Conservation (phyloP, 2,329 filamentous ascomycete genomes). For the Penicillium frequentans region DNA sequence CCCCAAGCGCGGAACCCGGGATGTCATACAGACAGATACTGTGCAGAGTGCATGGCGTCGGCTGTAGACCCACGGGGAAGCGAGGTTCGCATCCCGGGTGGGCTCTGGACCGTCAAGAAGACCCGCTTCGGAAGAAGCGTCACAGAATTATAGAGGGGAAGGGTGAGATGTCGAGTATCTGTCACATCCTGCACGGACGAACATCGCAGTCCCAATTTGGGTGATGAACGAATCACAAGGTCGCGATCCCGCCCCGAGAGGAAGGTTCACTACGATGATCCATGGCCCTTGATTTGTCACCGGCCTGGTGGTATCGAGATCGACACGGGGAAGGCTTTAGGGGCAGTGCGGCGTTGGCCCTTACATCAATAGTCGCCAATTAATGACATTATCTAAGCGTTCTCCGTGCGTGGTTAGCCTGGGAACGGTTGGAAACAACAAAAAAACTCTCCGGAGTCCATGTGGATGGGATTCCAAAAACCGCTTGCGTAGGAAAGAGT, state of each 20-base stretch:
- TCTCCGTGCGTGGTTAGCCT: constrained; percentile 11
- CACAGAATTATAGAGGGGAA: constrained; percentile 8
- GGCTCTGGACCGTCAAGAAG: constrained; percentile 9
- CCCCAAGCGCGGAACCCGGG: constrained; percentile 21
- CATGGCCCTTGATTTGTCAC: constrained; percentile 38
- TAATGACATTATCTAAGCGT: constrained; percentile 20
- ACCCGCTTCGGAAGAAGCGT: constrained; percentile 11
- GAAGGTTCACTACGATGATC: constrained; percentile 23
- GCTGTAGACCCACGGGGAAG: constrained; percentile 23
- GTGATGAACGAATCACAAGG: constrained; percentile 33
- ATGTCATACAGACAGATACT: constrained; percentile 26
- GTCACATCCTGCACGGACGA: constrained; percentile 35
- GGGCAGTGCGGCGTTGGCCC: constrained; percentile 27
- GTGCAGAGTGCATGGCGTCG: constrained; percentile 14
- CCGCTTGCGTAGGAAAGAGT: not conserved
- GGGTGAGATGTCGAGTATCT: constrained; percentile 22
- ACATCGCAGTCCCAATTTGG: constrained; percentile 4
- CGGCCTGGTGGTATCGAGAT: constrained; percentile 26
- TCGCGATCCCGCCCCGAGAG: constrained; percentile 21
- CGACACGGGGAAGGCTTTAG: constrained; percentile 29
- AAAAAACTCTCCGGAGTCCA: not conserved
- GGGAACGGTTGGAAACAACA: constrained; percentile 5
- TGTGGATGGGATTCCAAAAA: not conserved
- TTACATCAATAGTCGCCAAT: constrained; percentile 39
- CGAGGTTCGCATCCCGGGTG: constrained; percentile 16